Base-by-base conservation (phyloP, 176 grass and related monocot species). In the Oryza meyeriana region DNA sequence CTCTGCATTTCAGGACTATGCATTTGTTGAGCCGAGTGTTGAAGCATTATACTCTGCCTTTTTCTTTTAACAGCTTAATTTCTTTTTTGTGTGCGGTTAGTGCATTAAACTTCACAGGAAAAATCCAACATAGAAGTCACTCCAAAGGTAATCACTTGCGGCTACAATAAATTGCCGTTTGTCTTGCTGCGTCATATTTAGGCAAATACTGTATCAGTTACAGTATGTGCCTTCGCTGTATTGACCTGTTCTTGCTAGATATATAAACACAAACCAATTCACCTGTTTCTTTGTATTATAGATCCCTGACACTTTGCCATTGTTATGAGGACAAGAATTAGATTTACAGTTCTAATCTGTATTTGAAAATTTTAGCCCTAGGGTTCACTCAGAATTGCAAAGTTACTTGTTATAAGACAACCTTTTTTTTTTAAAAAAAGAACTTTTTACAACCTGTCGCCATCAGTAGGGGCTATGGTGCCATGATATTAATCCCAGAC, bases 371-470 rank as follows among this genome's bases (percentile, higher is more conserved):
- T 40, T 55, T n/a, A 29, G 1, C 32, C 40, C 9, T 24, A 29
- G 36, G 66, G n/a, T 76, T 79, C 40, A 1, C 17, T 17, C 33
- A 40, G 62, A 74, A 55, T 79, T 86, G 39, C 41, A 20, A 72
- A 48, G 26, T 31, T 73, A 74, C 32, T 65, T 52, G 32, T 57
- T 25, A 36, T 41, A 41, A 12, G 29, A 45, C 57, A 44, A 5
- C 78, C 6, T n/a, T 55, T 57, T 57, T 47, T 69, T 16, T 36
- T 81, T 6, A 12, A 42, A 42, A 12, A 40, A 40, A 40, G 11
- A 42, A 14, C 55, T 85, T 85, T 79, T 79, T 34, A 89, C 76
- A 69, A 68, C 64, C 39, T 75, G 33, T 32, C 62, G 36, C 18
- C 33, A 50, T 89, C 64, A 80, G 38, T 65, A 84, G 64, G 81